A percentile compares a stretch with the other conserved stretches of the same genome.
These are phyloP conservation scores for Melanomma pulvis-pyrius DNA, from an alignment of 495 filamentous ascomycete species.

Conservation along the genomic window DNA sequence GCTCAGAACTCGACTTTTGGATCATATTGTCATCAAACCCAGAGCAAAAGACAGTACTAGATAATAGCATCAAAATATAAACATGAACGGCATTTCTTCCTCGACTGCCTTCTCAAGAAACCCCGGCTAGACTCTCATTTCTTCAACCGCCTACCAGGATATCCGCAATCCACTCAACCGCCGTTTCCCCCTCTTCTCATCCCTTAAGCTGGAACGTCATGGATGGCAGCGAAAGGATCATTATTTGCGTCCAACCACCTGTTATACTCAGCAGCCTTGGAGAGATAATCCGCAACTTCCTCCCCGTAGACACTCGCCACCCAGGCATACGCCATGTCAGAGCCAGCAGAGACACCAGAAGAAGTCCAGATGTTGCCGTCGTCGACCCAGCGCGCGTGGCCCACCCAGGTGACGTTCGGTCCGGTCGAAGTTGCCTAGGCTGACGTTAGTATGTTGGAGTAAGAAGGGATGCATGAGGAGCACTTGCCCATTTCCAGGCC, in stretches of 20 bases:
- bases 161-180: background rate
- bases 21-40: too few species aligned
- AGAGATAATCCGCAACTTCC: conserved; percentile 36
- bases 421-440: conserved; percentile 48
- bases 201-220: background rate
- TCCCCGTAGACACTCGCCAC: conserved; percentile 51
- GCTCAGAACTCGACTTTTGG: too few species aligned
- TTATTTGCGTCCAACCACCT: conserved; percentile 36
- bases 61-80: too few species aligned
- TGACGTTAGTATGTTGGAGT: too few species aligned
- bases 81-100: background rate
- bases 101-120: background rate
- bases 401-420: conserved; percentile 60
- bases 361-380: conserved; percentile 73
- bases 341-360: conserved; percentile 62
- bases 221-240: conserved; percentile 48
- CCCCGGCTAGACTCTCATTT: background rate
- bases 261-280: conserved; percentile 42
- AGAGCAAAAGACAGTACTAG: too few species aligned
- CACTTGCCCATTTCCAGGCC: conserved; percentile 36
- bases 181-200: background rate
- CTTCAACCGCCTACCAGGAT: background rate
- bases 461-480: too few species aligned
- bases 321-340: conserved; percentile 64
- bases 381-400: conserved; percentile 62